A percentile compares a stretch with the other conserved stretches of the same genome.
Evolutionary conservation across 2,329 filamentous ascomycete genomes (phyloP).

Genomic region (Nannizziopsis arthrosporioides): DNA sequence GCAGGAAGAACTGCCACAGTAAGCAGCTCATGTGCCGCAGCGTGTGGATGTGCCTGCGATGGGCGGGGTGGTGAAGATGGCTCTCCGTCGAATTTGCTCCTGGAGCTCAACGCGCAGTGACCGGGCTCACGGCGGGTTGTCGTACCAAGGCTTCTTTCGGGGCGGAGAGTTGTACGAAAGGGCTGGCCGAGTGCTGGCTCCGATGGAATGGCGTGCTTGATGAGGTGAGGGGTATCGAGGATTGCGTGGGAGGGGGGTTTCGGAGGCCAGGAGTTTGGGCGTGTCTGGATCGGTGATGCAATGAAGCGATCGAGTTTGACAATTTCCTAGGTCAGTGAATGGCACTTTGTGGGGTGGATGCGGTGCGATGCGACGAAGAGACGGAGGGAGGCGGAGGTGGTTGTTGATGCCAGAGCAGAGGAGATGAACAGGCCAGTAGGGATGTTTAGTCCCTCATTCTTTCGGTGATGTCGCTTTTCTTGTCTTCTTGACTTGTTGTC

Average conservation of each 20-base stretch:
- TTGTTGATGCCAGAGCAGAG: too few relatives aligned
- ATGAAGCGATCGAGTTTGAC: background rate
- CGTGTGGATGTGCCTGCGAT: conserved; percentile 10
- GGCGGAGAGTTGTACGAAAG: background rate
- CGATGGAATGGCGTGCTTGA: background rate
- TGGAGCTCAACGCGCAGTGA: conserved; percentile 11
- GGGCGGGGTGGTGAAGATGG: background rate
- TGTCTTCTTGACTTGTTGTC: too few relatives aligned
- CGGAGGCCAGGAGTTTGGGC: background rate
- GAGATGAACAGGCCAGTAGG: too few relatives aligned
- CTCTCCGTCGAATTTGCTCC: conserved; percentile 1
- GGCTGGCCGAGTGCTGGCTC: background rate
- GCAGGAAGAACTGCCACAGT: conserved; percentile 93
- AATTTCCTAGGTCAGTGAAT: too few relatives aligned
- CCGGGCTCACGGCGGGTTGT: conserved; percentile 9
- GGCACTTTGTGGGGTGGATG: too few relatives aligned
- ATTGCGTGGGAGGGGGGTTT: background rate
- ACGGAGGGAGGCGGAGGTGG: background rate
- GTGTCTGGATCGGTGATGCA: conserved; percentile 1
- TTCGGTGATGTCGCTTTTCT: too few relatives aligned
- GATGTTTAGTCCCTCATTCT: too few relatives aligned
- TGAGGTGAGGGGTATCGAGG: background rate
- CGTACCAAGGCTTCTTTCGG: conserved; percentile 1
- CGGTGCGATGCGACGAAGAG: too few relatives aligned
- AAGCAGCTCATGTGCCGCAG: conserved; percentile 75